Percentiles rank a stretch among this genome's conserved stretches.
phyloP scores from a whole-genome alignment of 2,329 filamentous ascomycete species.

The Juglanconis juglandina region DNA sequence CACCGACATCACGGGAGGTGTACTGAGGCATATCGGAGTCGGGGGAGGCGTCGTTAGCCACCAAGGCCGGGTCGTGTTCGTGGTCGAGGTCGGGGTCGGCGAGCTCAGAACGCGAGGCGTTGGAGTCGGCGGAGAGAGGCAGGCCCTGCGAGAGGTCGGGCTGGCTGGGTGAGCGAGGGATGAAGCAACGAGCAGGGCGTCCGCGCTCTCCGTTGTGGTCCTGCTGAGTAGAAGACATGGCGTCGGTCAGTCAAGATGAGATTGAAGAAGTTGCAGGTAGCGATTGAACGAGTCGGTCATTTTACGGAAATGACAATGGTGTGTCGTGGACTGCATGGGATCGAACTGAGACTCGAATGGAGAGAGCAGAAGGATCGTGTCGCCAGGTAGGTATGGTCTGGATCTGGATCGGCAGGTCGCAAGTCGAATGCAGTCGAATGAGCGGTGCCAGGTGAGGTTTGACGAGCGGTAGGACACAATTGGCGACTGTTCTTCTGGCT shows the following conservation, averaged over 20 bases:
- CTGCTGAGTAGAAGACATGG: conserved; percentile 15
- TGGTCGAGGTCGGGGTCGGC: conserved; percentile 18
- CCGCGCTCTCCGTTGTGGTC: conserved; percentile 10
- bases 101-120: conserved; percentile 17
- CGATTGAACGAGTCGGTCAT: not conserved
- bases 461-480: conserved; percentile 17
- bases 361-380: not conserved
- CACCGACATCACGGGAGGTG: conserved; percentile 64
- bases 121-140: conserved; percentile 15
- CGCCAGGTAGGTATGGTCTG: not conserved
- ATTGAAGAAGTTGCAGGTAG: not conserved
- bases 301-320: not conserved
- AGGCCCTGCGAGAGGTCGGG: conserved; percentile 10
- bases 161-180: conserved; percentile 9
- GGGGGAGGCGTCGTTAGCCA: conserved; percentile 22
- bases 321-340: not conserved
- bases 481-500: conserved; percentile 10
- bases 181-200: conserved; percentile 3
- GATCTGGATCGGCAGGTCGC: conserved; percentile 1
- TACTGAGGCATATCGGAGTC: conserved; percentile 58
- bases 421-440: not conserved
- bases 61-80: conserved; percentile 28
- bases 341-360: not conserved
- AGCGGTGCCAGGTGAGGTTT: conserved; percentile 13
- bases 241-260: conserved; percentile 8